phyloP scores from a whole-genome alignment of 306 rosid genomes.

The Fragaria nilgerrensis region DNA sequence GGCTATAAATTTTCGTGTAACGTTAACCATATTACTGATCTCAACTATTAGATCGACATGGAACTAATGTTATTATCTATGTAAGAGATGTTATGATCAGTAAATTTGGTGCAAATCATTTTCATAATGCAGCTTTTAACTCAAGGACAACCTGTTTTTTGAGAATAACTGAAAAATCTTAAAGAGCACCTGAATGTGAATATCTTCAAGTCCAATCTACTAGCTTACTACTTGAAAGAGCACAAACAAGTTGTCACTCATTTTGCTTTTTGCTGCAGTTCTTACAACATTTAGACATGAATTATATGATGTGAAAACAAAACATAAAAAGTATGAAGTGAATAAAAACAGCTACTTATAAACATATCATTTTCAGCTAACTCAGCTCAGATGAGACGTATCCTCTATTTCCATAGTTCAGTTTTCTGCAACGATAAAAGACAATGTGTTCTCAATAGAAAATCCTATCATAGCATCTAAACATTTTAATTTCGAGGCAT shows the following conservation, averaged over 20 bases:
- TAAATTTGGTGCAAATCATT: neutral
- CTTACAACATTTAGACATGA: neutral
- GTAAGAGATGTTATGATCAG: neutral
- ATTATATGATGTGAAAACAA: neutral
- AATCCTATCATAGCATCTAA: neutral
- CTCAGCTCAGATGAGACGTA: neutral
- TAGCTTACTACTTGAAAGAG: neutral
- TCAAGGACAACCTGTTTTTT: neutral
- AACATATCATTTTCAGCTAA: neutral
- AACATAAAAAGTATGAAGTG: neutral
- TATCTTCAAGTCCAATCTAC: neutral
- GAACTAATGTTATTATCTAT: neutral
- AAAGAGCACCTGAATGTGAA: neutral
- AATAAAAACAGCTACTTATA: neutral
- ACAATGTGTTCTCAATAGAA: conserved; percentile 9
- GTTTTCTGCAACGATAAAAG: conserved; percentile 1
- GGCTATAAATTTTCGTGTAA: neutral
- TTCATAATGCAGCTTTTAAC: neutral
- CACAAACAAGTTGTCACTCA: neutral
- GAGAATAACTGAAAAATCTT: neutral
- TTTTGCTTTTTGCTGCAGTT: neutral
- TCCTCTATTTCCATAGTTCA: neutral
- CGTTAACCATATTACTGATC: neutral
- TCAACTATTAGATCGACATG: neutral
- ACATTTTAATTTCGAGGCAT: neutral